Percentiles rank a stretch among this genome's conserved stretches.
These are phyloP conservation scores for Aspergillus sp. DNA, from an alignment of 2,329 filamentous ascomycete genomes.

Conservation along the genomic window DNA sequence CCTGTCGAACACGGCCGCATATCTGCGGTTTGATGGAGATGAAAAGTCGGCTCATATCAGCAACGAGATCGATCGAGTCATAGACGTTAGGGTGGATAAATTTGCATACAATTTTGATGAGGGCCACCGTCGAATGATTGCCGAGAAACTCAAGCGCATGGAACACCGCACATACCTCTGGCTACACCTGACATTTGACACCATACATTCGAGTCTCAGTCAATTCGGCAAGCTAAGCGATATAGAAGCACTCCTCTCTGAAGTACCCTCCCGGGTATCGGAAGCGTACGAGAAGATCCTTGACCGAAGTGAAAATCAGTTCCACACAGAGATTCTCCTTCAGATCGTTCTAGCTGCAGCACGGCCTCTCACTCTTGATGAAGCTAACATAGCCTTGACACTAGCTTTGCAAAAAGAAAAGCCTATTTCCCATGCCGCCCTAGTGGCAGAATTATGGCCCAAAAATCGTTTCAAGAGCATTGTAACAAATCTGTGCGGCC, in stretches of 20 bases:
- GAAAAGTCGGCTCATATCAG: constrained; percentile 13
- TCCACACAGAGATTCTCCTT: constrained; percentile 5
- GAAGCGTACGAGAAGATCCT: constrained; percentile 12
- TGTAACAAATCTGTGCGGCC: constrained; percentile 2
- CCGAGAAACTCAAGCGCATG: constrained; percentile 15
- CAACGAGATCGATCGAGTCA: constrained; percentile 12
- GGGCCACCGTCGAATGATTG: constrained; percentile 5
- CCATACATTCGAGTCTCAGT: constrained; percentile 7
- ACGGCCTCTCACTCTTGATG: constrained; percentile 11
- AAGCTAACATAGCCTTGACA: background rate
- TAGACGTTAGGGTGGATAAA: constrained; percentile 6
- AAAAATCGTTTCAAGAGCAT: no score
- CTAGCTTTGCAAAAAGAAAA: no score
- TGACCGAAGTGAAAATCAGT: constrained; percentile 1
- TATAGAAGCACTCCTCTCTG: background rate
- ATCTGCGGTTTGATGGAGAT: constrained; percentile 12
- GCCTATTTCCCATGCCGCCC: no score
- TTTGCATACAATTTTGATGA: no score
- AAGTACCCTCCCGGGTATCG: constrained; percentile 13
- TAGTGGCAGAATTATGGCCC: no score
- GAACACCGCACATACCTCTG: constrained; percentile 20
- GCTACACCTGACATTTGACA: constrained; percentile 17
- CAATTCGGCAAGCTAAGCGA: constrained; percentile 9
- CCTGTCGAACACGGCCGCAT: constrained; percentile 4
- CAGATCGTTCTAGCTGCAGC: constrained; percentile 15